A percentile compares a stretch with the other conserved stretches of the same genome.
These are phyloP conservation scores for Starmera dryadoides DNA, from an alignment of 805 yeast genomes.

Conservation along the genomic window DNA sequence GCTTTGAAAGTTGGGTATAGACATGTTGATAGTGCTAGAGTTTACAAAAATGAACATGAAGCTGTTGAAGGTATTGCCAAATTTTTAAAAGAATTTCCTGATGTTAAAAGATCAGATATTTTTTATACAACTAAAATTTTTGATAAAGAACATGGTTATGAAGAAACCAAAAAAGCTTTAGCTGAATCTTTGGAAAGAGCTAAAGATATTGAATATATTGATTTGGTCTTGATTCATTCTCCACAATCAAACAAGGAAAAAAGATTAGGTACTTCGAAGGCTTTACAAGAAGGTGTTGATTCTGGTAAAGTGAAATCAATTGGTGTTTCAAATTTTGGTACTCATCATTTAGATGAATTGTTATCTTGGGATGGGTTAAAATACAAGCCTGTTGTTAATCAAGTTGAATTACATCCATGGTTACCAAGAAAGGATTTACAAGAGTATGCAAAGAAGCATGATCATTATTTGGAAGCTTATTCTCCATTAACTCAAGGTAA, in stretches of 20 bases:
- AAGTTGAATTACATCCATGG: slow-evolving; percentile 50
- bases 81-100: slow-evolving; percentile 38
- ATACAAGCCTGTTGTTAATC: slow-evolving; percentile 61
- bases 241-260: slow-evolving; percentile 40
- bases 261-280: slow-evolving; percentile 59
- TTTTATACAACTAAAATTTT: slow-evolving; percentile 62
- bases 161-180: slow-evolving; percentile 47
- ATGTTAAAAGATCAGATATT: slow-evolving; percentile 49
- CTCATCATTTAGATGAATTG: slow-evolving; percentile 48
- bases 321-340: slow-evolving; percentile 70
- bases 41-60: slow-evolving; percentile 57
- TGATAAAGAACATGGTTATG: slow-evolving; percentile 55
- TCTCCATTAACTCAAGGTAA: slow-evolving; percentile 49
- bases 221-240: slow-evolving; percentile 56
- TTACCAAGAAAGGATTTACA: slow-evolving; percentile 29
- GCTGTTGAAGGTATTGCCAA: slow-evolving; percentile 55
- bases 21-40: slow-evolving; percentile 65
- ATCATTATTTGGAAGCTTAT: slow-evolving; percentile 46
- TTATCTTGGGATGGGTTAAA: slow-evolving; percentile 44
- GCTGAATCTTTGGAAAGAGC: slow-evolving; percentile 40
- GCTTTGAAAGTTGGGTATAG: slow-evolving; percentile 62
- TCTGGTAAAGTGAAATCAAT: slow-evolving; percentile 51
- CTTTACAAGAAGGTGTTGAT: slow-evolving; percentile 64
- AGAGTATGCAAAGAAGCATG: slow-evolving; percentile 33
- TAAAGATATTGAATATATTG: slow-evolving; percentile 54